Base-by-base conservation (phyloP, 139 green algal species). In the Spirogloea muscicola region DNA sequence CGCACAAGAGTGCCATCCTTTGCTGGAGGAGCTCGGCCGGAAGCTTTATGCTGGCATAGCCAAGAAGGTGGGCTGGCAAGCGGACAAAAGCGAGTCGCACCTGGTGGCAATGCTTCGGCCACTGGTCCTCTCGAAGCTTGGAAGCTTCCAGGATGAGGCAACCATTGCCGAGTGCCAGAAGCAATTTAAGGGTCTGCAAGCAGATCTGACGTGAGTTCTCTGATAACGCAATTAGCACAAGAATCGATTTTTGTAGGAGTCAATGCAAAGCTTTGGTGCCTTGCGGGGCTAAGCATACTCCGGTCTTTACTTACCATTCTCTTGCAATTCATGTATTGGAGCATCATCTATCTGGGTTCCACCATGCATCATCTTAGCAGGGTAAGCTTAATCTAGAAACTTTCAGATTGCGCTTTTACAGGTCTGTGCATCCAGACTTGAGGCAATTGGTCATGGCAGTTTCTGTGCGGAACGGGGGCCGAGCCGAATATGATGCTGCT, bases 341-440 rank as follows among this genome's bases (percentile, higher is more conserved):
- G 57, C 4, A 16, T 34, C 6, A 34, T 64, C n/a, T 27, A 36
- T 31, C 57, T 48, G 3, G 33, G 48, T 36, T 55, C 21, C 46
- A 55, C 21, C 21, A 55, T 21, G 21, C 46, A 55, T 55, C 21
- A 31, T 21, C 21, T 21, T 21, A 31, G 46, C 46, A 55, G 46
- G 21, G 21, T 21, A 31, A 21, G 21, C 46, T n/a, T 55, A 21
- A 21, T 21, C 21, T 13, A 65, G 16, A 65, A 58, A 13, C 13
- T 16, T 65, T 48, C 10, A 29, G n/a, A n/a, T 64, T 38, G 43
- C 38, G n/a, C 27, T 27, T 64, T 16, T 42, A 9, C 65, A 74
- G 65, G 13, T 49, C 48, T 0, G 69, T 81, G n/a, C 33, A 52
- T 48, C 64, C 74, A 18, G 66, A 81, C 52, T 27, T 82, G 65